A percentile compares a stretch with the other conserved stretches of the same genome.
phyloP scores from a whole-genome alignment of 768 basidiomycete genomes.

The Pleurotus djamor region DNA sequence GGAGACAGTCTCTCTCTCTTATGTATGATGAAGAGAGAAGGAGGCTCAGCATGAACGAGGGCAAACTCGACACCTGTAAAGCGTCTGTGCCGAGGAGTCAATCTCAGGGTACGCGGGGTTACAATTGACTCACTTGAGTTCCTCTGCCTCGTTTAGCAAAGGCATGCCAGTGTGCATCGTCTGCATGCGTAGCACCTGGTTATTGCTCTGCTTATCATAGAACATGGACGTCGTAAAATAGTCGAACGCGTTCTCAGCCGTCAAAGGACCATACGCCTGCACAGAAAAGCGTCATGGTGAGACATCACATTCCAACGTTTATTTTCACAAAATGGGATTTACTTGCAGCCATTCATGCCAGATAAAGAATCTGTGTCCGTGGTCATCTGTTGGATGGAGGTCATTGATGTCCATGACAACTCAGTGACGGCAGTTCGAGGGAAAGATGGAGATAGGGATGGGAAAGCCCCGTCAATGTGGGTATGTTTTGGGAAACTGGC shows the following conservation, averaged over 20 bases:
- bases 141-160: constrained; percentile 77
- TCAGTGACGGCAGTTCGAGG: constrained; percentile 10
- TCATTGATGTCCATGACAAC: constrained; percentile 48
- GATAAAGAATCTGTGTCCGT: constrained; percentile 81
- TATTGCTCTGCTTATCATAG: constrained; percentile 93
- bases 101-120: constrained; percentile 7
- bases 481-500: not conserved
- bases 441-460: constrained; percentile 9
- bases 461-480: constrained; percentile 7
- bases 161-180: constrained; percentile 83
- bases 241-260: constrained; percentile 78
- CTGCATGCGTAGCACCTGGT: constrained; percentile 92
- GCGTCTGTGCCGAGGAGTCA: constrained; percentile 43
- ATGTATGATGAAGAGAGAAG: constrained; percentile 85
- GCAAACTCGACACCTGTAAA: constrained; percentile 89
- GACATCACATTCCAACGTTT: too few species aligned
- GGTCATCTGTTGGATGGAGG: constrained; percentile 79
- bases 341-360: constrained; percentile 93
- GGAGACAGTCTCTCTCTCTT: constrained; percentile 84
- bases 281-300: constrained; percentile 5
- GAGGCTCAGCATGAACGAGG: constrained; percentile 76
- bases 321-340: not conserved
- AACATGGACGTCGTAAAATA: constrained; percentile 92
- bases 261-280: constrained; percentile 77
- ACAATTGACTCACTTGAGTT: constrained; percentile 65